A percentile compares a stretch with the other conserved stretches of the same genome.
phyloP scores from a whole-genome alignment of 2,329 filamentous ascomycete species.

The Chaetothyriales sp. region DNA sequence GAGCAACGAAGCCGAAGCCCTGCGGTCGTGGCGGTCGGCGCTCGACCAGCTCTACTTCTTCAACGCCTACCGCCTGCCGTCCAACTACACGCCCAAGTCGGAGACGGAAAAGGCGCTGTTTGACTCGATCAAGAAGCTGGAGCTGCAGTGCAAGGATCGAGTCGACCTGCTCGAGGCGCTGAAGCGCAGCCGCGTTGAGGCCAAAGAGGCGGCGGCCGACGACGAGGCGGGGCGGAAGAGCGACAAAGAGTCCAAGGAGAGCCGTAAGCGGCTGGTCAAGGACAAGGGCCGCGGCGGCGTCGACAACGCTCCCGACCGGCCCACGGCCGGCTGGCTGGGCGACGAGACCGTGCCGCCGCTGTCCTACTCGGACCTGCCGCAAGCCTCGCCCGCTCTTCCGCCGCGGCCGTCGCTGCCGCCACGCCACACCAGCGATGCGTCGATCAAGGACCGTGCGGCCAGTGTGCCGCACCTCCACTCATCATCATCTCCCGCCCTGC shows the following conservation, averaged over 20 bases:
- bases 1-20: conserved; percentile 83
- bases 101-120: conserved; percentile 75
- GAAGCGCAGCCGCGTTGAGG: conserved; percentile 45
- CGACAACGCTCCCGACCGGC: not conserved
- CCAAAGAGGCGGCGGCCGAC: conserved; percentile 27
- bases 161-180: conserved; percentile 79
- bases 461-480: conserved; percentile 30
- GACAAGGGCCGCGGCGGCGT: not conserved
- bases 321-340: conserved; percentile 49
- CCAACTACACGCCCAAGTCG: conserved; percentile 55
- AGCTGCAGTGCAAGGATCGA: conserved; percentile 84
- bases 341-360: conserved; percentile 70
- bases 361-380: conserved; percentile 67
- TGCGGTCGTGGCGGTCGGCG: conserved; percentile 78
- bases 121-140: conserved; percentile 68
- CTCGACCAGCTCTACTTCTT: conserved; percentile 81
- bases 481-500: conserved; percentile 6
- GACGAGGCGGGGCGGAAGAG: conserved; percentile 27
- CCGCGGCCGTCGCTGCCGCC: conserved; percentile 31
- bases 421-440: conserved; percentile 22
- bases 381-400: conserved; percentile 49
- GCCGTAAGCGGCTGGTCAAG: not conserved
- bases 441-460: conserved; percentile 22
- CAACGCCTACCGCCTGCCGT: conserved; percentile 59
- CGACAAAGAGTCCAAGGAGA: not conserved